Evolutionary conservation across 2,329 filamentous ascomycete genomes (phyloP), one percentile per base, ranked within the genome.

Genomic region (Arthroderma sp.): DNA sequence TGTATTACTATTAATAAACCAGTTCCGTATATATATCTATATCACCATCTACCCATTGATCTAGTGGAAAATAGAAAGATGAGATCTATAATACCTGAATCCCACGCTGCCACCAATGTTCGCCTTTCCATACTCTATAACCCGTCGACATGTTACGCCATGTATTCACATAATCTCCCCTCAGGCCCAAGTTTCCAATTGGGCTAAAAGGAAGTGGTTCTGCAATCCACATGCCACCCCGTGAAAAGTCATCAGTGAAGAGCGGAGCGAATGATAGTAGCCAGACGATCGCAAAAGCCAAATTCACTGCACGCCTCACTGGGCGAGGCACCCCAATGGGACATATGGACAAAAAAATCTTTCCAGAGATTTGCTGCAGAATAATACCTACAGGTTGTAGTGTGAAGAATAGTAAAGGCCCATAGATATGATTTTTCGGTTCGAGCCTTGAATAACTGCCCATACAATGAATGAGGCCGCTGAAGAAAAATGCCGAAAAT

Each of bases 121-220:
- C 63, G 7, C 80, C 82, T 2, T 54, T 62, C 62, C 82, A 72
- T 74, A 75, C 80, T 1, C 72, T 69, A 22, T 78, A 59, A 22
- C 15, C 15, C 15, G 15, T 22, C 15, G 15, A 22, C 15, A 22
- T 22, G 15, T 22, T 22, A 22, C 15, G 15, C 15, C 15, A 22
- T 70, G 61, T 30, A 68, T 70, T 65, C 54, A 83, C 78, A 0
- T 73, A 75, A 11, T 69, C 62, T 1, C 67, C 65, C 0, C 82
- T 83, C 31, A 81, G 67, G 0, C 83, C 81, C 10, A 88, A 31
- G 1, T 72, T 75, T 28, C 86, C 70, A n/a, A 87, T 57, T 1
- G 73, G 57, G 44, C 85, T 93, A 6, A 89, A 51, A 0, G 87
- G 86, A n/a, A 94, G 64, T 0, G 86, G 86, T 61, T 95, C 86